Percentiles rank a stretch among this genome's conserved stretches.
Evolutionary conservation across 2,329 filamentous ascomycete genomes (phyloP).

Genomic region (Talaromyces albobiverticillius): DNA sequence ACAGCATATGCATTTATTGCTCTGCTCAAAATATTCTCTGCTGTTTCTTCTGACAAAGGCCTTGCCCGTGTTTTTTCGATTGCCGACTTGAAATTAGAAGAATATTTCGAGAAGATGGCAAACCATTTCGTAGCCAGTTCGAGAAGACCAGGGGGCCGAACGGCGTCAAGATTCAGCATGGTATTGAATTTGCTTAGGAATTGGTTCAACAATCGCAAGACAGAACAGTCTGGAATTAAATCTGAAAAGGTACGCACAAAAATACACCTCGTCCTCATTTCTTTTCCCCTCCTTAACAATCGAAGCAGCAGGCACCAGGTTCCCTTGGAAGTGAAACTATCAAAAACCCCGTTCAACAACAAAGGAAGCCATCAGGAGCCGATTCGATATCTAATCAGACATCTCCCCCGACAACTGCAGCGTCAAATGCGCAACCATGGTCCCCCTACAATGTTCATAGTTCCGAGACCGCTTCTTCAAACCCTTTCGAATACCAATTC

Average conservation of each 20-base stretch:
- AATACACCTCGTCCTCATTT: neutral
- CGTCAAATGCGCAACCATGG: conserved; percentile 9
- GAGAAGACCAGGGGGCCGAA: conserved; percentile 61
- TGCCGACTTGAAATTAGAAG: conserved; percentile 62
- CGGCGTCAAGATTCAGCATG: conserved; percentile 67
- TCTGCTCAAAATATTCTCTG: conserved; percentile 71
- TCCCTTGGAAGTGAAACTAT: neutral
- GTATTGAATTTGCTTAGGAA: conserved; percentile 67
- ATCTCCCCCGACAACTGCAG: neutral
- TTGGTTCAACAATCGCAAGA: conserved; percentile 60
- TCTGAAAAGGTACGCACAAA: conserved; percentile 13
- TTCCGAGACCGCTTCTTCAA: conserved; percentile 15
- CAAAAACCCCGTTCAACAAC: neutral
- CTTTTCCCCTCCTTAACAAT: neutral
- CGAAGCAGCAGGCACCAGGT: neutral
- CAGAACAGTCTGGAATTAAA: conserved; percentile 21
- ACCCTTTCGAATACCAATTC: conserved; percentile 12
- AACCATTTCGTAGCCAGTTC: conserved; percentile 65
- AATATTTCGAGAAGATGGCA: conserved; percentile 68
- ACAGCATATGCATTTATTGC: conserved; percentile 70
- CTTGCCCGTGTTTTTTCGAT: conserved; percentile 68
- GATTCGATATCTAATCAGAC: neutral
- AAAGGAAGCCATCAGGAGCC: neutral
- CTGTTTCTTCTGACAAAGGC: conserved; percentile 61
- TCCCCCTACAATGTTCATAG: neutral